phyloP scores from a whole-genome alignment of 1,139 yeast genomes.

The Pneumocystis canis region DNA sequence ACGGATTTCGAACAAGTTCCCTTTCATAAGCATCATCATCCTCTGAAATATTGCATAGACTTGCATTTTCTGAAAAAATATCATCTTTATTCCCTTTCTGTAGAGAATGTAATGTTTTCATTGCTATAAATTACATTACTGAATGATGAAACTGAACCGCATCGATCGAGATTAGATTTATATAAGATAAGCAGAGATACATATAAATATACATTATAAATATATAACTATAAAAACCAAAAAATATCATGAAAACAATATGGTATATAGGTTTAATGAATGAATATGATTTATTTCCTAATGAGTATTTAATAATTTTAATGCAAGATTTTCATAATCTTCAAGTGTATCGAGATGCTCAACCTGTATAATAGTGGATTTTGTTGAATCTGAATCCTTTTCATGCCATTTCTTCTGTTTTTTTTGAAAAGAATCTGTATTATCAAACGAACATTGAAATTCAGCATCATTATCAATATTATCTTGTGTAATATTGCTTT shows the following conservation, averaged over 20 bases:
- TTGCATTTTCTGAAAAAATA: not conserved
- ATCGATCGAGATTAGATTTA: too few species aligned
- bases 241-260: not conserved
- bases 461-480: not conserved
- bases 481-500: not conserved
- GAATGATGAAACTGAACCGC: too few species aligned
- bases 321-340: slow-evolving; percentile 82
- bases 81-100: not conserved
- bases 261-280: not conserved
- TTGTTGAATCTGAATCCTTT: slow-evolving; percentile 23
- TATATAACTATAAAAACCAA: too few species aligned
- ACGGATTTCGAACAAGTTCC: slow-evolving; percentile 33
- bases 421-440: slow-evolving; percentile 23
- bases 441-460: not conserved
- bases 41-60: slow-evolving; percentile 18
- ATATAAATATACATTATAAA: too few species aligned
- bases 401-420: slow-evolving; percentile 43
- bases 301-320: slow-evolving; percentile 34
- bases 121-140: not conserved
- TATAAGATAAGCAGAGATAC: too few species aligned
- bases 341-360: slow-evolving; percentile 84
- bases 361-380: slow-evolving; percentile 42
- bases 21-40: slow-evolving; percentile 35
- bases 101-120: not conserved
- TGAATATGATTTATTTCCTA: not conserved